Evolutionary conservation across 179 eudicot species (phyloP).

Genomic region (Silene coronaria): DNA sequence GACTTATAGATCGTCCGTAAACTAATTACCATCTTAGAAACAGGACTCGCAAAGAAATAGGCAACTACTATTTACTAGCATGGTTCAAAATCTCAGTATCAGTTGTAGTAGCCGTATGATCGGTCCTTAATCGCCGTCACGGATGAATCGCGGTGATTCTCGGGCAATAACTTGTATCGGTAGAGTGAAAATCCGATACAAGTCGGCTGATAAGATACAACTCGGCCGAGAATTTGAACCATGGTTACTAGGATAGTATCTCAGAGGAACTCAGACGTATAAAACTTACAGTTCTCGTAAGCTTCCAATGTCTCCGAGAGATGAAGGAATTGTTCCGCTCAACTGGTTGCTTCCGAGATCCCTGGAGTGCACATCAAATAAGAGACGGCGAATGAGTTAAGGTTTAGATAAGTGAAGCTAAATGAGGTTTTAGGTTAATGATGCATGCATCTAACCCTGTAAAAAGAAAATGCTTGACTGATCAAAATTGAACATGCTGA

Average conservation of each 20-base stretch:
- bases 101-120: too few relatives aligned
- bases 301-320: conserved; percentile 54
- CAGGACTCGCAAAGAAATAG: background rate
- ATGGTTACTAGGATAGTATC: background rate
- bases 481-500: background rate
- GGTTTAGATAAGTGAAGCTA: background rate
- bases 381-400: background rate
- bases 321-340: conserved; percentile 70
- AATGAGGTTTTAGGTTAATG: background rate
- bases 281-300: conserved; percentile 78
- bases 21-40: conserved; percentile 2
- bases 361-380: conserved; percentile 34
- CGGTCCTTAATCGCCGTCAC: too few relatives aligned
- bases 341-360: conserved; percentile 67
- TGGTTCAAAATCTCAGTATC: too few relatives aligned
- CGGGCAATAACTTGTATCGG: too few relatives aligned
- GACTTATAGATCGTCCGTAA: background rate
- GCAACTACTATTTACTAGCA: too few relatives aligned
- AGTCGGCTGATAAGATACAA: too few relatives aligned
- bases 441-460: background rate
- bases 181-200: too few relatives aligned
- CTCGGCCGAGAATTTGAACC: too few relatives aligned
- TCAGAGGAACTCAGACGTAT: conserved; percentile 7
- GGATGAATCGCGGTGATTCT: too few relatives aligned
- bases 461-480: background rate